phyloP scores from a whole-genome alignment of 257 asterid species.

The Echium plantagineum region DNA sequence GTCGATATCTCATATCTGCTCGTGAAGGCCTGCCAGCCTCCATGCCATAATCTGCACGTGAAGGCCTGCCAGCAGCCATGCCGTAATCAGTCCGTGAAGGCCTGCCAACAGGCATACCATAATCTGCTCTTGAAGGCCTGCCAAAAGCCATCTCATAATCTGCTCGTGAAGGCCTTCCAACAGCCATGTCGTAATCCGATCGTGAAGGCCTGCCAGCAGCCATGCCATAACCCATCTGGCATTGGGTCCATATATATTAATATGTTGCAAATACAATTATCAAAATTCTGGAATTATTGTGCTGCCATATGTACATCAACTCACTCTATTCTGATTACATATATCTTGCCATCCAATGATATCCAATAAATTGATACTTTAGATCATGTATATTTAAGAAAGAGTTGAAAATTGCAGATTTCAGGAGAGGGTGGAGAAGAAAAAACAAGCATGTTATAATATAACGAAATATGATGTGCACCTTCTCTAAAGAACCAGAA shows the following conservation, averaged over 20 bases:
- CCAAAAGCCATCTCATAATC: constrained; percentile 75
- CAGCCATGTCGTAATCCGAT: constrained; percentile 70
- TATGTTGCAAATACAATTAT: background rate
- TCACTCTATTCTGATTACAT: no score
- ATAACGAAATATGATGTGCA: no score
- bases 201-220: constrained; percentile 81
- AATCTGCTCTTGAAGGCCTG: constrained; percentile 80
- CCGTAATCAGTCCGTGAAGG: constrained; percentile 83
- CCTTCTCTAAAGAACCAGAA: background rate
- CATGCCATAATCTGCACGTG: constrained; percentile 28
- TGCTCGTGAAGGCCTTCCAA: constrained; percentile 80
- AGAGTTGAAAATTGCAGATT: no score
- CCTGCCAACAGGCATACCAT: constrained; percentile 69
- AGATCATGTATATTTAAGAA: no score
- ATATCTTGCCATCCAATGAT: no score
- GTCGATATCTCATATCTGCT: constrained; percentile 74
- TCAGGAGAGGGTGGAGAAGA: no score
- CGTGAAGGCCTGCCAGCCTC: constrained; percentile 68
- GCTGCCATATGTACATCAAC: no score
- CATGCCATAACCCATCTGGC: constrained; percentile 93
- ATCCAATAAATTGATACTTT: no score
- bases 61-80: constrained; percentile 67
- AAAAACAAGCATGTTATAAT: no score
- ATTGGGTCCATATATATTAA: no score
- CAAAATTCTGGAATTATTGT: no score